These are phyloP conservation scores for Cladosporium sp. DNA, from an alignment of 2,329 filamentous ascomycete genomes.

Conservation along the genomic window DNA sequence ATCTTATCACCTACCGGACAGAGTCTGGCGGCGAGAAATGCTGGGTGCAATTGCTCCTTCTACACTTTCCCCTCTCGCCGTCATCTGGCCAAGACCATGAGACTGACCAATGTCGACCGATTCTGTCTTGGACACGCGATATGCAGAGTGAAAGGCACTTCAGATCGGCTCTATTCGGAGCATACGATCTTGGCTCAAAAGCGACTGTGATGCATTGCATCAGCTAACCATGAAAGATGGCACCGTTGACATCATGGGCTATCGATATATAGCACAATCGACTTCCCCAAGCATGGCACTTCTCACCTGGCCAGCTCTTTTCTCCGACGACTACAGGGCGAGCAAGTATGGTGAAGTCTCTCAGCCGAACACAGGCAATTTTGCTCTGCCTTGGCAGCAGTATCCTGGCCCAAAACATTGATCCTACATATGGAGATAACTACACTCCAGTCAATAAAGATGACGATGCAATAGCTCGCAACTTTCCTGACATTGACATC, in stretches of 20 bases:
- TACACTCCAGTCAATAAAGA: conserved; percentile 1
- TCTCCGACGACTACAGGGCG: neutral
- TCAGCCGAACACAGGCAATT: neutral
- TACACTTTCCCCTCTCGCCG: conserved; percentile 2
- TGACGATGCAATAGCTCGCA: conserved; percentile 22
- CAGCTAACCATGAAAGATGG: neutral
- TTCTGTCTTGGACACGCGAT: neutral
- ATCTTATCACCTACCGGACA: conserved; percentile 9
- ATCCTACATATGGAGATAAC: conserved; percentile 8
- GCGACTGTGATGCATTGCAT: neutral
- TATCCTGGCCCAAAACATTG: conserved; percentile 1
- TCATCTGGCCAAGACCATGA: neutral
- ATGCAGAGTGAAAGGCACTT: neutral
- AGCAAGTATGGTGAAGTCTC: neutral
- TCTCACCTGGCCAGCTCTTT: too few species aligned
- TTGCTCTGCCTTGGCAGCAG: conserved; percentile 9
- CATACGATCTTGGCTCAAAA: neutral
- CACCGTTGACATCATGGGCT: neutral
- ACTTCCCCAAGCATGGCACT: too few species aligned
- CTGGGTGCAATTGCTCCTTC: neutral
- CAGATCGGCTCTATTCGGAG: neutral
- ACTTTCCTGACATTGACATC: conserved; percentile 32
- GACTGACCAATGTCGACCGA: neutral
- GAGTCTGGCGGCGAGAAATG: conserved; percentile 3
- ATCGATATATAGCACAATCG: neutral